Evolutionary conservation across 2,329 filamentous ascomycete genomes (phyloP), one percentile per base, ranked within the genome.

Genomic region (Sporothrix globosa): DNA sequence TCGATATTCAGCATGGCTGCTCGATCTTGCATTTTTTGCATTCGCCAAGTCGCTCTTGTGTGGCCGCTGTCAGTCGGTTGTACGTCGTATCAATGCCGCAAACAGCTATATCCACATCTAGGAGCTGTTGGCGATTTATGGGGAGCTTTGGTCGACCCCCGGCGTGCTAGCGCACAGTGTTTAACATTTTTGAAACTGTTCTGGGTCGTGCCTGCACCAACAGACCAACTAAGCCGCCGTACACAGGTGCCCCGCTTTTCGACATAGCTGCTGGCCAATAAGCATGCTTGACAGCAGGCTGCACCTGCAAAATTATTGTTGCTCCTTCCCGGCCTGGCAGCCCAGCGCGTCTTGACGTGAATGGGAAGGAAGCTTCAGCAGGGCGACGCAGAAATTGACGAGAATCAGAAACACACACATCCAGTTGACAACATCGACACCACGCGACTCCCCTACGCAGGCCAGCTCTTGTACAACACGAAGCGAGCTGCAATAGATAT

Each of bases 311-410:
- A 71, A 69, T 60, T 69, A 71, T 67, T 71, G 52, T 66, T 71
- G 58, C 69, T 70, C 30, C 54, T 61, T 53, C 54, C 54, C 54
- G 53, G 34, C 46, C 41, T 48, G 56, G 41, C 34, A 19, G 46
- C 46, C 54, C 70, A 69, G 70, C 70, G 70, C 70, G 70, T 71
- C 66, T 71, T 54, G 46, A 69, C 67, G 67, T 69, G 69, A 67
- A 67, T 39, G 34, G 27, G 34, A 34, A 34, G 53, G 61, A 67
- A 70, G 70, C 70, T 68, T 63, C 34, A 41, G 30, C 19, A 17
- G 44, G 21, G 27, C 39, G 52, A 44, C 61, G 2, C 5, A 48
- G 24, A 56, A 19, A 50, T 17, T 30, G 39, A 48, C 58, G 17
- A 24, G 39, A 65, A 44, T 46, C 27, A 46, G 19, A 48, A 44